phyloP scores from a whole-genome alignment of 305 asterid species.

The Euphrasia arctica region DNA sequence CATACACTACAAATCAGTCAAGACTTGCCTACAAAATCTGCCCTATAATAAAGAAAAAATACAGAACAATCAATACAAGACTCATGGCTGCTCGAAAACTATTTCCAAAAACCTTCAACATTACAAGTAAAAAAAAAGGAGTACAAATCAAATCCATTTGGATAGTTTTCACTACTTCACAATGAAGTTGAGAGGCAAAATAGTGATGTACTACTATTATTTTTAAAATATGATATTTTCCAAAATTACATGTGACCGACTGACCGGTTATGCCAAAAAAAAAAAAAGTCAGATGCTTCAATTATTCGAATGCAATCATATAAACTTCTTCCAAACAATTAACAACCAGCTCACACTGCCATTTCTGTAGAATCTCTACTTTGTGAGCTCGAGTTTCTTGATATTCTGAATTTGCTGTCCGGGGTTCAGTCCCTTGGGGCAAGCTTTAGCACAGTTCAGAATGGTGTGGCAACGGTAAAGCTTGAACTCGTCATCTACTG shows the following conservation, averaged over 20 bases:
- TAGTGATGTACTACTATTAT: constrained; percentile 18
- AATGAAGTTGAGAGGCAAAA: background rate
- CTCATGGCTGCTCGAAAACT: background rate
- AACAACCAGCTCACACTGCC: constrained; percentile 1
- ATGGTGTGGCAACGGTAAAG: constrained; percentile 93
- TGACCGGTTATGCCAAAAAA: constrained; percentile 22
- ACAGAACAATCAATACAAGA: background rate
- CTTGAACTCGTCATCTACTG: constrained; percentile 83
- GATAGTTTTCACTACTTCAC: background rate
- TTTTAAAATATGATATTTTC: constrained; percentile 8
- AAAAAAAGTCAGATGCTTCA: constrained; percentile 24
- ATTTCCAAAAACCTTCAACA: background rate
- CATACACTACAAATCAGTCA: too few relatives aligned
- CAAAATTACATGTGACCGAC: constrained; percentile 12
- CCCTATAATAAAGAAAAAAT: too few relatives aligned
- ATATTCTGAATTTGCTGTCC: constrained; percentile 90
- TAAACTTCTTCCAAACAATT: constrained; percentile 30
- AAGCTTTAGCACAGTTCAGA: constrained; percentile 92
- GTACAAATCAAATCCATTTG: background rate
- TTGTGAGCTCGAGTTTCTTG: constrained; percentile 71
- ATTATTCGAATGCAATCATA: constrained; percentile 28
- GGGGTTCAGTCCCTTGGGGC: constrained; percentile 96
- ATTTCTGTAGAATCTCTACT: constrained; percentile 13
- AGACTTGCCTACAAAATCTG: too few relatives aligned
- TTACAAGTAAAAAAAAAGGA: background rate